Percentiles rank a stretch among this genome's conserved stretches.
Conservation (phyloP, 176 grass and related monocot genomes). For the Oryza glaberrima region DNA sequence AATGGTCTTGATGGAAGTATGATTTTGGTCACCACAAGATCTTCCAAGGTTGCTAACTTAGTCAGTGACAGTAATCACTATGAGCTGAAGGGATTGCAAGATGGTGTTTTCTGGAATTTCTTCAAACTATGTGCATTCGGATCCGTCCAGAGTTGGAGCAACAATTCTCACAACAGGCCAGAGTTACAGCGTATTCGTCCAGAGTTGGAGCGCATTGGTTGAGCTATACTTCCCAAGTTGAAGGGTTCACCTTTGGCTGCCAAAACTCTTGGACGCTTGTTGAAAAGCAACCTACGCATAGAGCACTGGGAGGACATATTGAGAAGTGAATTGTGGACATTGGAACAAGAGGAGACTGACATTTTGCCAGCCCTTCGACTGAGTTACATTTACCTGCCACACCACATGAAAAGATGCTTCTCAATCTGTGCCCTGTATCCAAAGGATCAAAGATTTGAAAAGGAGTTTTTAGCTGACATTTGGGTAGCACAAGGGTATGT, state of each 20-base stretch:
- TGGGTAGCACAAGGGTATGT: slow-evolving; percentile 1
- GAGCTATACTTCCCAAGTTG: too few relatives aligned
- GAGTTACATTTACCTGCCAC: neutral
- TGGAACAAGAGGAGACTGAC: neutral
- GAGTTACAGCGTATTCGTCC: too few relatives aligned
- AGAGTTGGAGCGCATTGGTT: neutral
- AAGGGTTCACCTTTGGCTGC: too few relatives aligned
- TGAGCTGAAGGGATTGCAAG: neutral
- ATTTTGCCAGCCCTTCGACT: neutral
- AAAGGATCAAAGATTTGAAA: neutral
- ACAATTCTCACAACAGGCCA: too few relatives aligned
- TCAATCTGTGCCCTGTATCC: neutral
- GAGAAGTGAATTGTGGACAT: too few relatives aligned
- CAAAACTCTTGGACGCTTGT: too few relatives aligned
- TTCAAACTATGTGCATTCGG: neutral
- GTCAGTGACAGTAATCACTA: neutral
- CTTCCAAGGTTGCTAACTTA: neutral
- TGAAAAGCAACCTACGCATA: too few relatives aligned
- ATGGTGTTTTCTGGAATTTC: neutral
- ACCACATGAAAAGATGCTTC: neutral
- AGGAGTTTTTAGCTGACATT: neutral
- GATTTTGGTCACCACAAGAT: slow-evolving; percentile 4
- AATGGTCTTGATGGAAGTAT: neutral
- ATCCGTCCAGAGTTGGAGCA: too few relatives aligned
- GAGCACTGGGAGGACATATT: too few relatives aligned